These are phyloP conservation scores for Aspergillus tanneri DNA, from an alignment of 2,329 filamentous ascomycete genomes.

Conservation along the genomic window DNA sequence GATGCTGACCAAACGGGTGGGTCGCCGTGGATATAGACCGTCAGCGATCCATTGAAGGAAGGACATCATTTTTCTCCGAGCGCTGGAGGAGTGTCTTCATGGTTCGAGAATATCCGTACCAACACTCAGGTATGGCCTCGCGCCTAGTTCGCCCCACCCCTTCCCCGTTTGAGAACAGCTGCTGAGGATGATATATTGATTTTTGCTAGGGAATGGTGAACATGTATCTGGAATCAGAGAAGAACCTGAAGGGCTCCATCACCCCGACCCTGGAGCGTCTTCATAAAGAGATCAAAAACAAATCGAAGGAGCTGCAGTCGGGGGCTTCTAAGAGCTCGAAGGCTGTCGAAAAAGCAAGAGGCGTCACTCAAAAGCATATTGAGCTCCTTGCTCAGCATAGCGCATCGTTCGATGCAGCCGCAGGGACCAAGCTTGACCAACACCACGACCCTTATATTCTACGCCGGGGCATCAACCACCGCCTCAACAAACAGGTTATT, in stretches of 20 bases:
- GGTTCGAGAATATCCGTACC: conserved; percentile 90
- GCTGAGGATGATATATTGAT: neutral
- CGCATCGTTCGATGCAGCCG: conserved; percentile 69
- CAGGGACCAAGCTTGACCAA: conserved; percentile 68
- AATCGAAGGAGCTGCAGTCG: conserved; percentile 80
- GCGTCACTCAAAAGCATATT: conserved; percentile 88
- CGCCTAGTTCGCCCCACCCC: no score
- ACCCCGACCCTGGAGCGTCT: conserved; percentile 86
- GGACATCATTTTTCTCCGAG: conserved; percentile 90
- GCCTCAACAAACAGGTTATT: conserved; percentile 83
- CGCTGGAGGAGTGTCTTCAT: conserved; percentile 79
- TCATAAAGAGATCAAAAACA: conserved; percentile 95
- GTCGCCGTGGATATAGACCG: no score
- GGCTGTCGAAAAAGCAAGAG: conserved; percentile 84
- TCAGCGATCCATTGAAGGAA: conserved; percentile 81
- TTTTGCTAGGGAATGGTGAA: conserved; percentile 70
- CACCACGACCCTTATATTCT: conserved; percentile 85
- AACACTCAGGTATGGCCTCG: conserved; percentile 70
- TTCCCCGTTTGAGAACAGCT: no score
- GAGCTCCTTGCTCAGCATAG: conserved; percentile 87
- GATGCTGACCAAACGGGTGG: conserved; percentile 11
- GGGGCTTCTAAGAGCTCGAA: conserved; percentile 84
- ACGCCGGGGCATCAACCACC: conserved; percentile 75
- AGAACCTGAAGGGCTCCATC: conserved; percentile 81
- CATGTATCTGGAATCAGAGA: conserved; percentile 86